Evolutionary conservation across 176 grass and related monocot species (phyloP).

Genomic region (Microstegium vimineum): DNA sequence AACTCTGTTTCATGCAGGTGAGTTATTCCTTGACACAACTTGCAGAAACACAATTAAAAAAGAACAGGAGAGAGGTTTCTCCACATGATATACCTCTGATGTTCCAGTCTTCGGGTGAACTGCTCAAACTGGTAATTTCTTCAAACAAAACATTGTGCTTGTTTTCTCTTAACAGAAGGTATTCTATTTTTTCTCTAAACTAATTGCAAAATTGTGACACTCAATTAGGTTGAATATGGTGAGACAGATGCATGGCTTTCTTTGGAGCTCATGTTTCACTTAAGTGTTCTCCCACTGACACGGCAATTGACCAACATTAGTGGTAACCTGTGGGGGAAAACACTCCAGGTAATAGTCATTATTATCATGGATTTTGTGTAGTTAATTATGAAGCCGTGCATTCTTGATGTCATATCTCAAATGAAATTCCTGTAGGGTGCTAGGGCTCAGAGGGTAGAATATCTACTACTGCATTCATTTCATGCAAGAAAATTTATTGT

Average conservation of each 20-base stretch:
- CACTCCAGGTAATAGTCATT: conserved; percentile 64
- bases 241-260: conserved; percentile 95
- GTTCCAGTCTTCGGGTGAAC: conserved; percentile 63
- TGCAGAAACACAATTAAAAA: conserved; percentile 85
- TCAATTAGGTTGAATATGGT: conserved; percentile 69
- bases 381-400: not conserved
- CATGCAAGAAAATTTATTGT: conserved; percentile 90
- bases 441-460: conserved; percentile 96
- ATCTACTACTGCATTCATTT: conserved; percentile 89
- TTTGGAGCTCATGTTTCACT: conserved; percentile 94
- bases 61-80: conserved; percentile 72
- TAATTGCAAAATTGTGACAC: conserved; percentile 25
- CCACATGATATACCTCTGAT: conserved; percentile 88
- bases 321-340: conserved; percentile 93
- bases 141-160: not conserved
- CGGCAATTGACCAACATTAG: conserved; percentile 95
- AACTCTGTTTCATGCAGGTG: conserved; percentile 50
- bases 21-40: conserved; percentile 99
- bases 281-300: conserved; percentile 89
- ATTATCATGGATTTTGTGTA: not conserved
- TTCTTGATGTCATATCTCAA: conserved; percentile 14
- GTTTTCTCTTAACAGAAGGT: not conserved
- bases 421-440: conserved; percentile 62
- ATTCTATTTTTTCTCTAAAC: conserved; percentile 16
- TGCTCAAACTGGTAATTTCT: conserved; percentile 79